Percentiles rank a stretch among this genome's conserved stretches.
These are phyloP conservation scores for Fennellomyces sp. DNA, from an alignment of 371 early-diverging fungal genomes.

Conservation along the genomic window DNA sequence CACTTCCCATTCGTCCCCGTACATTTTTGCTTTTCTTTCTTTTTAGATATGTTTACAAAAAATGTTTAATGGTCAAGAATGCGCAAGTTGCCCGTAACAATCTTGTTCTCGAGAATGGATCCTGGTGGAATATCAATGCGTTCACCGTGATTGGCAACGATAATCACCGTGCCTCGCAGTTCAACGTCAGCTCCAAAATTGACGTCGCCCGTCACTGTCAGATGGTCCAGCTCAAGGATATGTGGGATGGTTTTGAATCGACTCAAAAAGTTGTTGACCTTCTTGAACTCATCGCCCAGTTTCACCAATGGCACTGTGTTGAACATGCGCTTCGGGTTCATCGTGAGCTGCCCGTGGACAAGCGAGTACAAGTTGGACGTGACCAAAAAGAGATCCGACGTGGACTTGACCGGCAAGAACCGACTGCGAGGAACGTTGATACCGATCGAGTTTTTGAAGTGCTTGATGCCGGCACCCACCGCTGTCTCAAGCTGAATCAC, in stretches of 20 bases:
- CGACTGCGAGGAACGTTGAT: constrained; percentile 98
- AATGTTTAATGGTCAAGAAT: constrained; percentile 73
- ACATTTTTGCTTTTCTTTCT: background rate
- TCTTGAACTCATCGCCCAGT: constrained; percentile 98
- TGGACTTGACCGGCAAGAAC: constrained; percentile 99
- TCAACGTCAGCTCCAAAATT: constrained; percentile 94
- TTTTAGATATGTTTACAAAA: background rate
- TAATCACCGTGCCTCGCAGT: constrained; percentile 98
- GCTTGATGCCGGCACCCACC: constrained; percentile 99
- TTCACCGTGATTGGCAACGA: constrained; percentile 96
- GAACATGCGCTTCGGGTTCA: constrained; percentile 94
- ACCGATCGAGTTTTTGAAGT: constrained; percentile 96
- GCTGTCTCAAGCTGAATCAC: constrained; percentile 99
- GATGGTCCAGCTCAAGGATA: constrained; percentile 97
- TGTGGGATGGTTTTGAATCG: constrained; percentile 95
- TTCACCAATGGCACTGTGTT: constrained; percentile 94
- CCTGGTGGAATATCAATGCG: constrained; percentile 99
- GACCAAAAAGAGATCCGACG: constrained; percentile 98
- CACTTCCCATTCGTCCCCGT: background rate
- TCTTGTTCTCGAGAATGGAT: constrained; percentile 96
- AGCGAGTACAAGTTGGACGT: constrained; percentile 95
- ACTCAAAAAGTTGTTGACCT: constrained; percentile 72
- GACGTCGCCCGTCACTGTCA: constrained; percentile 99
- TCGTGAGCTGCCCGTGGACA: constrained; percentile 88
- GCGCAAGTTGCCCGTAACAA: constrained; percentile 96